Percentiles rank a stretch among this genome's conserved stretches.
phyloP scores from a whole-genome alignment of 768 basidiomycete genomes.

The Tulasnella sp. region DNA sequence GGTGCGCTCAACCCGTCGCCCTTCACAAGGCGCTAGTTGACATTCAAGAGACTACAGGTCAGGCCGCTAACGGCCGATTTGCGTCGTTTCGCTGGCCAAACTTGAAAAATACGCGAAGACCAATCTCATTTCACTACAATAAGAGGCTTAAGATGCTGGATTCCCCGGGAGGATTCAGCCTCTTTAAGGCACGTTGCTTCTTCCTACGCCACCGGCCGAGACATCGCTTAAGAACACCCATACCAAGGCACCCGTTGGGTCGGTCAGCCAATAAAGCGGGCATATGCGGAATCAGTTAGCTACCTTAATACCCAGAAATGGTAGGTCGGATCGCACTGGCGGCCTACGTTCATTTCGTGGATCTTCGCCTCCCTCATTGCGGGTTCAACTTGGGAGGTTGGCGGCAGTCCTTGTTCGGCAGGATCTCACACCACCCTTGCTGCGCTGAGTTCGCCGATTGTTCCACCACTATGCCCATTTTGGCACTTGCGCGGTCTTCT shows the following conservation, averaged over 20 bases:
- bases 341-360: neutral
- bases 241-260: neutral
- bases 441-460: conserved; percentile 16
- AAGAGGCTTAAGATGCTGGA: neutral
- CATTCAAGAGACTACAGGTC: too few species aligned
- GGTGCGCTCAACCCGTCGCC: too few species aligned
- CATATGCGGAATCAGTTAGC: neutral
- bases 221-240: neutral
- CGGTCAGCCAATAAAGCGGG: neutral
- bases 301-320: neutral
- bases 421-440: conserved; percentile 12
- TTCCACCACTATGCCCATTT: neutral
- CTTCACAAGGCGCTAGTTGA: too few species aligned
- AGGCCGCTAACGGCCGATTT: neutral
- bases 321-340: neutral
- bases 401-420: too few species aligned
- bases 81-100: neutral
- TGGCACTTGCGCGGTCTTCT: too few species aligned
- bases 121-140: neutral
- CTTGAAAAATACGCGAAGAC: neutral
- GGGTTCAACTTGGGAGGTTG: too few species aligned
- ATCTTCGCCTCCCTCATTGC: neutral
- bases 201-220: neutral
- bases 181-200: neutral
- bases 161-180: neutral